These are phyloP conservation scores for Pulveroboletus ravenelii DNA, from an alignment of 768 basidiomycete species.

Conservation along the genomic window DNA sequence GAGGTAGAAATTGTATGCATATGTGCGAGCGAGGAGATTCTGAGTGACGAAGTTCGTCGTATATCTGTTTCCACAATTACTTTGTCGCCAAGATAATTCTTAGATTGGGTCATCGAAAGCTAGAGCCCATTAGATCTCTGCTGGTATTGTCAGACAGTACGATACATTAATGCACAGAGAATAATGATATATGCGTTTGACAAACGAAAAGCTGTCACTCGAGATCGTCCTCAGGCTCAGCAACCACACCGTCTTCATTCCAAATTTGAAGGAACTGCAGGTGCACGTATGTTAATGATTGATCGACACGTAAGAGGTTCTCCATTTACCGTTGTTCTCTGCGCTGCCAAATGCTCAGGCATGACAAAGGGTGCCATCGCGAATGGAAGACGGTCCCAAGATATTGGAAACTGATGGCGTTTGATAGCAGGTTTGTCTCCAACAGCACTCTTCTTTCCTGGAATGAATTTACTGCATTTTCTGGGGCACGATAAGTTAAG, in stretches of 20 bases:
- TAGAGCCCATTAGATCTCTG: constrained; percentile 11
- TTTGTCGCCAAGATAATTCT: not conserved
- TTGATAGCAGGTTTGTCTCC: constrained; percentile 79
- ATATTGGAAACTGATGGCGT: constrained; percentile 56
- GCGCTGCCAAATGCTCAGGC: constrained; percentile 53
- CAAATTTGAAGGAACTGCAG: constrained; percentile 70
- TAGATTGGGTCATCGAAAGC: not conserved
- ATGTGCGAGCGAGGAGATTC: no score
- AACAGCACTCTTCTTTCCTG: constrained; percentile 83
- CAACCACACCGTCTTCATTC: constrained; percentile 74
- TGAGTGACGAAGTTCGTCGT: not conserved
- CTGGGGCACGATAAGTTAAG: constrained; percentile 36
- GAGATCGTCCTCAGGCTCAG: constrained; percentile 54
- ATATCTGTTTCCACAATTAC: not conserved
- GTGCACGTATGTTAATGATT: not conserved
- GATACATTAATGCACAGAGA: constrained; percentile 24
- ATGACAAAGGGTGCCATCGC: constrained; percentile 57
- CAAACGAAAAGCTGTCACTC: constrained; percentile 20
- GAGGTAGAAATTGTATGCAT: not conserved
- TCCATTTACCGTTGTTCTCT: constrained; percentile 58
- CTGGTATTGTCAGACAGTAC: constrained; percentile 16
- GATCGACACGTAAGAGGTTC: constrained; percentile 4
- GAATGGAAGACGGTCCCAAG: constrained; percentile 72
- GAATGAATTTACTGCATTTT: constrained; percentile 85
- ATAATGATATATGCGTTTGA: constrained; percentile 26